phyloP scores from a whole-genome alignment of 345 rosid genomes.

The Eucalyptus albens region DNA sequence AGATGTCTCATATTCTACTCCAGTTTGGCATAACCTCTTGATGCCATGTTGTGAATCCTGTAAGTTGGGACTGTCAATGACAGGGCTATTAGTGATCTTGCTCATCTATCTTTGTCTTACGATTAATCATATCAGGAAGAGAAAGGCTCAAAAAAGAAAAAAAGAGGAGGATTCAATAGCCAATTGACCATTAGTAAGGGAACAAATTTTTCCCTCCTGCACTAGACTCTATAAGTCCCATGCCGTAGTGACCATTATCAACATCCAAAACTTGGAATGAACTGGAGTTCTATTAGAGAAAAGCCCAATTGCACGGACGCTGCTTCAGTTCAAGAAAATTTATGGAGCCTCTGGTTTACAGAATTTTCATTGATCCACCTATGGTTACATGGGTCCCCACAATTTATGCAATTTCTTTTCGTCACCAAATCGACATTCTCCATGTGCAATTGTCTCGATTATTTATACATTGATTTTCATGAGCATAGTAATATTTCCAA shows the following conservation, averaged over 20 bases:
- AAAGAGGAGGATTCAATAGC: not conserved
- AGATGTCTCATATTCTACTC: not conserved
- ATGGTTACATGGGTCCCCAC: not conserved
- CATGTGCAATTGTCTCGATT: not conserved
- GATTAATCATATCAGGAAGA: not conserved
- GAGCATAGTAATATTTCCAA: not conserved
- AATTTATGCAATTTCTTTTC: not conserved
- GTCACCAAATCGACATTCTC: not conserved
- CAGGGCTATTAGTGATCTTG: not conserved
- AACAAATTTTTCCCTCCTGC: not conserved
- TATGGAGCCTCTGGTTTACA: not conserved
- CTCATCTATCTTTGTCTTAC: not conserved
- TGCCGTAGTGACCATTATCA: not conserved
- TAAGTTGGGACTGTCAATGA: not conserved
- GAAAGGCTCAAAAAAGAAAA: not conserved
- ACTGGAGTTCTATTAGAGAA: not conserved
- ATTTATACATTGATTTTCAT: not conserved
- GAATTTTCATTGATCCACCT: not conserved
- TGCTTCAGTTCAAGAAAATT: not conserved
- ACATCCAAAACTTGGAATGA: not conserved
- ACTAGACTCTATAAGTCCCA: not conserved
- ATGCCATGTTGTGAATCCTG: not conserved
- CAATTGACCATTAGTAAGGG: not conserved
- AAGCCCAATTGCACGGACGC: not conserved
- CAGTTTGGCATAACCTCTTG: not conserved